phyloP scores from a whole-genome alignment of 2,329 filamentous ascomycete species.

The Penicillium expansum region DNA sequence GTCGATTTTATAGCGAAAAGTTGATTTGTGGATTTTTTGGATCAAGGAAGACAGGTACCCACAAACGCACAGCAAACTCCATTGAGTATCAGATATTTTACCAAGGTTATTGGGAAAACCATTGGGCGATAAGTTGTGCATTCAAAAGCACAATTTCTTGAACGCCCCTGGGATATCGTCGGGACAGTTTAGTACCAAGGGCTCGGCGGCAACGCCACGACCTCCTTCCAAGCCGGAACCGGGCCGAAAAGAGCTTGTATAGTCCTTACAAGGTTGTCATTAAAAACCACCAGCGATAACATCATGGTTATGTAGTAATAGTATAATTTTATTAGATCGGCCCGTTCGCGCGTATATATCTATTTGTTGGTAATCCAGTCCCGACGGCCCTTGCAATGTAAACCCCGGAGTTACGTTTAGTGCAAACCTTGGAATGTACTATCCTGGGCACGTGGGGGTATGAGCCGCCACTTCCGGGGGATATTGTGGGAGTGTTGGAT shows the following conservation, averaged over 20 bases:
- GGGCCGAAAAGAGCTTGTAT: slow-evolving; percentile 2
- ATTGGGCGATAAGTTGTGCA: neutral
- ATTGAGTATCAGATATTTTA: neutral
- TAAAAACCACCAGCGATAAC: neutral
- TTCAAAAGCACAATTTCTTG: neutral
- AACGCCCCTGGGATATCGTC: neutral
- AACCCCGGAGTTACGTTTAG: slow-evolving; percentile 6
- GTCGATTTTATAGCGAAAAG: neutral
- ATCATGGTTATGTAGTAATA: neutral
- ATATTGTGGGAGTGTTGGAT: neutral
- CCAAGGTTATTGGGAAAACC: too few species aligned
- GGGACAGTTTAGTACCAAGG: too few species aligned
- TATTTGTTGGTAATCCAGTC: neutral
- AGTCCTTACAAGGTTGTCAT: neutral
- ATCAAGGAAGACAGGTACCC: neutral
- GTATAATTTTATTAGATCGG: neutral
- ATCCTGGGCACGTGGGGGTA: neutral
- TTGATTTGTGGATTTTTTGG: neutral
- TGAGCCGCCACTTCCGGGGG: neutral
- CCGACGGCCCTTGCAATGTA: neutral
- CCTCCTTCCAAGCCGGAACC: neutral
- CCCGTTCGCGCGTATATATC: neutral
- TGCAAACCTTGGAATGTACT: neutral
- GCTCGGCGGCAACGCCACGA: neutral
- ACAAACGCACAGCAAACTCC: neutral